Evolutionary conservation across 148 eudicot genomes (phyloP).

Genomic region (Camellia sinensis): DNA sequence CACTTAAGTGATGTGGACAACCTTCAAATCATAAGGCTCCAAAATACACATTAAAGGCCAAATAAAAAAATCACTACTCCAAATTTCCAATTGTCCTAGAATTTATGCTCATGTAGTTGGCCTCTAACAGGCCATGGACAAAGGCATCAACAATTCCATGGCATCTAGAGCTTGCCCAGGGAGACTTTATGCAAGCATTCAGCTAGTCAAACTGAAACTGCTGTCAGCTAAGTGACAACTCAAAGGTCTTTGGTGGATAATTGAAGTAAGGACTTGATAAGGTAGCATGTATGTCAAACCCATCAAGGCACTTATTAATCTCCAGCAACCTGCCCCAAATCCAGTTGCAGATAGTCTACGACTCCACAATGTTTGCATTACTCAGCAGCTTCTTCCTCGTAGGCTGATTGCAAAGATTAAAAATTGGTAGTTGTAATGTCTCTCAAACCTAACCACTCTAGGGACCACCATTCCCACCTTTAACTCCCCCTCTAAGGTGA

Average conservation of each 20-base stretch:
- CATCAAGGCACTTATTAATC: background rate
- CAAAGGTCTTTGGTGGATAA: background rate
- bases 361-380: background rate
- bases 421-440: background rate
- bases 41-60: background rate
- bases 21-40: background rate
- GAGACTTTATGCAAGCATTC: background rate
- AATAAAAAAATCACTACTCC: background rate
- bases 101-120: background rate
- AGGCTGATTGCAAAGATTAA: background rate
- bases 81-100: background rate
- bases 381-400: background rate
- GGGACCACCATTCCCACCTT: background rate
- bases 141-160: background rate
- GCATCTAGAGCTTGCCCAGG: background rate
- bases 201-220: background rate
- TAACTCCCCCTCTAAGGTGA: background rate
- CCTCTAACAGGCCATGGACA: slow-evolving; percentile 3
- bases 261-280: background rate
- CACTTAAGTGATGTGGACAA: background rate
- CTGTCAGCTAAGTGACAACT: background rate
- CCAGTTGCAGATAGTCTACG: background rate
- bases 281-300: background rate
- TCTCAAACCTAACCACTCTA: background rate
- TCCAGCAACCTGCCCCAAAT: background rate